Evolutionary conservation across 2,329 filamentous ascomycete genomes (phyloP).

Genomic region (Venturia oleaginea): DNA sequence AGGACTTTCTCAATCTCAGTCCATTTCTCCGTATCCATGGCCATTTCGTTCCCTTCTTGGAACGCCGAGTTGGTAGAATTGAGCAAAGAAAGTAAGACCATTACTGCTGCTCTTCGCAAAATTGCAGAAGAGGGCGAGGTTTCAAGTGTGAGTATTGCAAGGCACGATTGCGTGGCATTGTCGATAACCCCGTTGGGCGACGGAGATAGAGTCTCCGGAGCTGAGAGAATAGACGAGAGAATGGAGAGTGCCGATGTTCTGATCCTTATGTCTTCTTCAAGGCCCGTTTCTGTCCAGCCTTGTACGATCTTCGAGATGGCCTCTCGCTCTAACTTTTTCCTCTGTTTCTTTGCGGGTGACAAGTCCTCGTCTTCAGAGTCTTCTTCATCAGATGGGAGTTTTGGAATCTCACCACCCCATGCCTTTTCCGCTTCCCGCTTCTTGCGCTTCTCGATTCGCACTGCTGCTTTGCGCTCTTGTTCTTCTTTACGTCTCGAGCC

Average conservation of each 20-base stretch:
- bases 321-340: constrained; percentile 29
- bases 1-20: constrained; percentile 55
- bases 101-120: constrained; percentile 55
- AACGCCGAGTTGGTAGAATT: constrained; percentile 47
- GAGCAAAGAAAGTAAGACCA: constrained; percentile 54
- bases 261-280: constrained; percentile 59
- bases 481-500: constrained; percentile 52
- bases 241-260: constrained; percentile 61
- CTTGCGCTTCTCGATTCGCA: constrained; percentile 39
- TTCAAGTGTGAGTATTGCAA: constrained; percentile 56
- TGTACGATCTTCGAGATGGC: constrained; percentile 51
- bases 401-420: constrained; percentile 44
- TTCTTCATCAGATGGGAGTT: constrained; percentile 18
- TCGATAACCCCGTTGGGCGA: not conserved
- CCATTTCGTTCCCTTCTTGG: constrained; percentile 32
- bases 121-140: constrained; percentile 52
- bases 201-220: constrained; percentile 22
- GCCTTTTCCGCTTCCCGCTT: constrained; percentile 41
- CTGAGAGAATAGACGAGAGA: constrained; percentile 49
- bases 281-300: constrained; percentile 59
- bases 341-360: constrained; percentile 22
- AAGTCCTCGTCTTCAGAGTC: constrained; percentile 22
- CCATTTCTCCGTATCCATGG: constrained; percentile 44
- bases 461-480: constrained; percentile 46
- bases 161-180: constrained; percentile 49